Evolutionary conservation across 345 rosid genomes (phyloP), one percentile per base, ranked within the genome.

Genomic region (Eucalyptus caleyi): DNA sequence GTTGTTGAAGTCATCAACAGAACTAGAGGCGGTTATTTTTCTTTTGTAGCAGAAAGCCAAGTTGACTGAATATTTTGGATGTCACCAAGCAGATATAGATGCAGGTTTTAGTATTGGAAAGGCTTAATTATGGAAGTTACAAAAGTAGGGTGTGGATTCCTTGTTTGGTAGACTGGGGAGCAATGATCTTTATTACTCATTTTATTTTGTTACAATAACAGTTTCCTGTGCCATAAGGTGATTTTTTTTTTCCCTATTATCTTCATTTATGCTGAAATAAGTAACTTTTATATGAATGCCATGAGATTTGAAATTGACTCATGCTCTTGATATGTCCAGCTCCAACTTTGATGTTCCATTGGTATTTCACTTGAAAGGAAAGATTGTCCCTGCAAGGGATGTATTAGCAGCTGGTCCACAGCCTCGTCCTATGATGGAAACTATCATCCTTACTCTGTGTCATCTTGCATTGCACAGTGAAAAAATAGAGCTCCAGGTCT

Each of bases 391-490:
- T 62, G 99, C 96, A 77, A 93, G 89, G 91, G 96, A 96, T 92
- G 98, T 94, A 89, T 89, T 97, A 60, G 95, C 95, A 88, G 94
- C 93, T 92, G 98, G 96, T 92, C 94, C 97, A 87, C 98, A 95
- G 94, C 94, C 99, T 89, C 91, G 90, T 83, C 95, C 93, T 77
- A 90, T 69, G 89, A 89, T 97, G 93, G 99, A 97, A 91, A 96
- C 99, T 88, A 90, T 93, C 88, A 92, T 97, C 90, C 88, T 95
- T 86, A 95, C 99, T 81, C 97, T 97, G 45, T 95, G 95, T 97
- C 98, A 97, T 92, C 94, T 97, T 91, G 99, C 99, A 54, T 91
- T 94, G 89, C 98, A 97, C 88, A 96, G 99, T 91, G 98, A 95
- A 89, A 95, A 93, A 92, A 93, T 95, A 89, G 99, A 97, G 94